Percentiles rank a stretch among this genome's conserved stretches.
These are phyloP conservation scores for Geoglossum cookeanum DNA, from an alignment of 2,329 filamentous ascomycete genomes.

Conservation along the genomic window DNA sequence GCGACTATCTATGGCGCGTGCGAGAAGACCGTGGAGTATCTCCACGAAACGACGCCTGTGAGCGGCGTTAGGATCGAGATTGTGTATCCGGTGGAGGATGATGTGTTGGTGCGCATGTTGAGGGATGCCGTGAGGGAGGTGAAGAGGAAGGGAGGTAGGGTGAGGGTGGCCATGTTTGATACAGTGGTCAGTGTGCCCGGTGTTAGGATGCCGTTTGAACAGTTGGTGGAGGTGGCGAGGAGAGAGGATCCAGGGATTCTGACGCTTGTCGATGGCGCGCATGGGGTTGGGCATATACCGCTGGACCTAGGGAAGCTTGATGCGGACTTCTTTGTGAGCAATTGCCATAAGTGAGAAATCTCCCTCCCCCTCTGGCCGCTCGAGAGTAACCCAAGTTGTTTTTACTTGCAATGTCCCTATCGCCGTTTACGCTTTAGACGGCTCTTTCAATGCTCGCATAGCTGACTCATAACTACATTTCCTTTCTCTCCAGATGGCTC, in stretches of 20 bases:
- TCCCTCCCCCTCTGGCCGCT: not conserved
- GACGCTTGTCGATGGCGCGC: constrained; percentile 67
- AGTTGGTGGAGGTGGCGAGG: constrained; percentile 42
- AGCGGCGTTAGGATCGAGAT: constrained; percentile 36
- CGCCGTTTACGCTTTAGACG: too few relatives aligned
- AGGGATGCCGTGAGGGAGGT: constrained; percentile 34
- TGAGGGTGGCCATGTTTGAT: constrained; percentile 58
- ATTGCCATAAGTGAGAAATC: constrained; percentile 49
- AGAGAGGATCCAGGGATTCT: constrained; percentile 38
- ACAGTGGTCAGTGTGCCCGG: constrained; percentile 63
- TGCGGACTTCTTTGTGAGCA: constrained; percentile 73
- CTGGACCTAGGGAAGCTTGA: constrained; percentile 47
- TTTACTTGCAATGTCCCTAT: too few relatives aligned
- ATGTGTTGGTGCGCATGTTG: constrained; percentile 44
- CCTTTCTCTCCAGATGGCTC: constrained; percentile 42
- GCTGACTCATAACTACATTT: not conserved
- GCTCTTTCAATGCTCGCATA: not conserved
- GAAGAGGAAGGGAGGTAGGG: constrained; percentile 38
- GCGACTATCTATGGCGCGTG: constrained; percentile 62
- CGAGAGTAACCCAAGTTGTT: not conserved
- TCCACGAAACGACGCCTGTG: constrained; percentile 45
- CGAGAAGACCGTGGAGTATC: constrained; percentile 50
- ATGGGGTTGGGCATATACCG: constrained; percentile 61
- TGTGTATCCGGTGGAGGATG: constrained; percentile 50
- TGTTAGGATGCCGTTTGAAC: constrained; percentile 60